These are phyloP conservation scores for Sporobolomyces roseus DNA, from an alignment of 768 basidiomycete species.

Conservation along the genomic window DNA sequence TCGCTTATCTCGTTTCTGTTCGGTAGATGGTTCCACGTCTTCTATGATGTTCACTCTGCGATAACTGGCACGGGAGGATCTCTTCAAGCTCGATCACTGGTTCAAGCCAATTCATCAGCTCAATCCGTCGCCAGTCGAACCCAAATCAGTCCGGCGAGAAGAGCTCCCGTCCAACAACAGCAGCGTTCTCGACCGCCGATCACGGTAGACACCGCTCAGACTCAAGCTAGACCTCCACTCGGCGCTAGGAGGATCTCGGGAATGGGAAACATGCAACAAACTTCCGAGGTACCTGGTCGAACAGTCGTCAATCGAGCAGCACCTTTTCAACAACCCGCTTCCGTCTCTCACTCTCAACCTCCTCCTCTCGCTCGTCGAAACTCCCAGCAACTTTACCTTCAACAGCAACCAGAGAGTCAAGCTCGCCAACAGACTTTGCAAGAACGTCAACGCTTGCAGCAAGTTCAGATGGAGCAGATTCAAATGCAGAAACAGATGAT, in stretches of 20 bases:
- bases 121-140: neutral
- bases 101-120: neutral
- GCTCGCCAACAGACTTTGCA: neutral
- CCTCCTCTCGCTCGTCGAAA: neutral
- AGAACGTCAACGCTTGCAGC: conserved; percentile 4
- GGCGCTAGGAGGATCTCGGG: no score
- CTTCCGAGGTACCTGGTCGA: no score
- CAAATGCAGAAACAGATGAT: neutral
- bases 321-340: neutral
- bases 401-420: conserved; percentile 2
- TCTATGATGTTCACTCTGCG: conserved; percentile 37
- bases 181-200: no score
- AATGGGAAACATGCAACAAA: no score
- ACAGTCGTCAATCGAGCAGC: neutral
- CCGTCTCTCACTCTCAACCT: neutral
- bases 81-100: neutral
- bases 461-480: conserved; percentile 1
- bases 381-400: conserved; percentile 1
- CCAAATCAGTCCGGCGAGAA: neutral
- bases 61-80: neutral
- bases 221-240: no score
- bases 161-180: neutral
- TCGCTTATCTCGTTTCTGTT: no score
- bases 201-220: no score
- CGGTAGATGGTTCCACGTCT: conserved; percentile 42